Evolutionary conservation across 306 rosid species (phyloP), one percentile per base, ranked within the genome.

Genomic region (Cicer chorassanicum): DNA sequence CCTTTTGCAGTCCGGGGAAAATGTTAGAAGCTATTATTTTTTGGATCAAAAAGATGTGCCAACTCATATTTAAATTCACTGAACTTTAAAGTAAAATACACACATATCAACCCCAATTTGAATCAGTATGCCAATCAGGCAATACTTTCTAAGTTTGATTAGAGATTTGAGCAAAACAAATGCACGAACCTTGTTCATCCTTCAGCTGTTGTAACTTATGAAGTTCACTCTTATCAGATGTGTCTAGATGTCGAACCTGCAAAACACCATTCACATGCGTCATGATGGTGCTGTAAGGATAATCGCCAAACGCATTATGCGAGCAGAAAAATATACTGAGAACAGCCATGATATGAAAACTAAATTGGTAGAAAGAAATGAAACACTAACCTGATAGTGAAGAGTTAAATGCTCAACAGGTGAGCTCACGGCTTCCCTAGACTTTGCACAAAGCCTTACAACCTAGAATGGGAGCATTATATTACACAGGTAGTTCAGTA

Each of bases 371-470:
- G 6, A 14, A 51, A 29, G 7, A 34, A 70, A 76, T 44, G 64
- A 5, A 57, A 76, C 62, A 76, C 80, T 61, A 59, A 95, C 99
- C 99, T 95, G 99, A 82, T 95, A 95, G 82, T 95, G 99, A 78
- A 95, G 97, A 46, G 99, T 95, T 60, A 95, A 83, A 82, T 95
- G 99, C 90, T 95, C 99, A 65, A 95, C 99, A 14, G 99, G 99
- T 71, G 99, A 95, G 78, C 99, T 95, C 73, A 95, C 99, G 80
- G 99, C 99, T 89, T 95, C 99, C 84, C 99, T 90, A 49, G 99
- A 95, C 77, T 95, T 95, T 53, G 99, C 99, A 68, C 97, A 90
- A 56, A 90, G 96, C 86, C 99, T 89, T 59, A 95, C 99, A 86
- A 95, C 99, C 99, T 94, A 76, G 38, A 82, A 78, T 9, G 40